phyloP scores from a whole-genome alignment of 148 eudicot genomes.

The Rhododendron williamsianum region DNA sequence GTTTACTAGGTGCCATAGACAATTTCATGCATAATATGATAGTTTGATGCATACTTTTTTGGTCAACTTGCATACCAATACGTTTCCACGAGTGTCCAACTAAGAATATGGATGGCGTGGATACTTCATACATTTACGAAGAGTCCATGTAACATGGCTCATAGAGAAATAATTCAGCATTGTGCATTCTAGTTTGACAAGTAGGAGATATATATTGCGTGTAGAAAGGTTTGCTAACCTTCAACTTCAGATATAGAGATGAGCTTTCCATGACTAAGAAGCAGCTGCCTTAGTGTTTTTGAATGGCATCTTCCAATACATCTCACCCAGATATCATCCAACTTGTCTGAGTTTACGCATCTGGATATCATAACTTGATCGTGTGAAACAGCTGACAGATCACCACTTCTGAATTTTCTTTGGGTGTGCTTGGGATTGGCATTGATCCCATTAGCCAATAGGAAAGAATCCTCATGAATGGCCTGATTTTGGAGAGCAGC shows the following conservation, averaged over 20 bases:
- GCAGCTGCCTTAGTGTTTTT: slow-evolving; percentile 73
- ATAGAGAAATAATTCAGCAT: background rate
- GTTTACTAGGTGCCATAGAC: background rate
- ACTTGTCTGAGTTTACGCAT: slow-evolving; percentile 39
- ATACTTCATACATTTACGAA: background rate
- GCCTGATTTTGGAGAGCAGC: slow-evolving; percentile 24
- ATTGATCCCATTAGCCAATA: slow-evolving; percentile 25
- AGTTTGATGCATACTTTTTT: background rate
- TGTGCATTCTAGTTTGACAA: slow-evolving; percentile 10
- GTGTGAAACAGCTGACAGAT: slow-evolving; percentile 25
- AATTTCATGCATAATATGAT: background rate
- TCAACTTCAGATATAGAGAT: slow-evolving; percentile 71
- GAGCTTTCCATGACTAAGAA: slow-evolving; percentile 70
- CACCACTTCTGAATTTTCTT: slow-evolving; percentile 33
- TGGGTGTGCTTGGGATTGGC: slow-evolving; percentile 39
- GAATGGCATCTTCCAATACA: slow-evolving; percentile 92
- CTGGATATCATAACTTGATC: slow-evolving; percentile 31
- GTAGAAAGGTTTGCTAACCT: slow-evolving; percentile 39
- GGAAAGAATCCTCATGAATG: slow-evolving; percentile 30
- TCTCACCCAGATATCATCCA: slow-evolving; percentile 68
- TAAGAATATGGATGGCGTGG: background rate
- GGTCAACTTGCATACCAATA: background rate
- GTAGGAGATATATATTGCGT: background rate
- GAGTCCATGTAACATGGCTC: background rate
- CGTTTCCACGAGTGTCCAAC: background rate